phyloP scores from a whole-genome alignment of 148 eudicot species.

The Rhododendron henanense region DNA sequence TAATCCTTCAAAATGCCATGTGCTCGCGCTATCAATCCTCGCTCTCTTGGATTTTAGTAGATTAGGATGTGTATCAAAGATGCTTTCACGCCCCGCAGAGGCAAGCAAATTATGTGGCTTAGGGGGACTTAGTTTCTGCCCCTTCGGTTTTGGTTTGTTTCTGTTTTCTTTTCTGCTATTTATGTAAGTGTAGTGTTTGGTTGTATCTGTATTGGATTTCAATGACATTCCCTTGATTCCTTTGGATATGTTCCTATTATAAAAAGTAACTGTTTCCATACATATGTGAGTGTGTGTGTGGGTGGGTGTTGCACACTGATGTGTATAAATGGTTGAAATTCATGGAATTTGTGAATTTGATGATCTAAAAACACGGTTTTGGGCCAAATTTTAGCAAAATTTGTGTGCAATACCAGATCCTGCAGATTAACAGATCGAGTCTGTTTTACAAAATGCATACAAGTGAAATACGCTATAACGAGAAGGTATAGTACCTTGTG shows the following conservation, averaged over 20 bases:
- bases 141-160: not conserved
- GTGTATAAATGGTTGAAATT: not conserved
- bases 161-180: not conserved
- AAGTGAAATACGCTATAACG: not conserved
- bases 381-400: not conserved
- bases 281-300: too few species aligned
- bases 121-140: not conserved
- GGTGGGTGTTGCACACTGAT: not conserved
- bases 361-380: not conserved
- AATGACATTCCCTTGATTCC: not conserved
- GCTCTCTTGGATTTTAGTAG: too few species aligned
- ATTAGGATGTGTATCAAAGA: too few species aligned
- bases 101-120: too few species aligned
- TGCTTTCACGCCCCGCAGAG: too few species aligned
- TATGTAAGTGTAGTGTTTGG: not conserved
- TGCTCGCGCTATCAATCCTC: too few species aligned
- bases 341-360: not conserved
- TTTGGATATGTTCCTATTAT: not conserved
- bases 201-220: not conserved
- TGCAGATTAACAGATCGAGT: not conserved
- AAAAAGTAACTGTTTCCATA: not conserved
- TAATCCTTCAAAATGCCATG: too few species aligned
- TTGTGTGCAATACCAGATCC: too few species aligned
- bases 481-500: slow-evolving; percentile 53
- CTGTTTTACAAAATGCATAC: not conserved